phyloP scores from a whole-genome alignment of 2,329 filamentous ascomycete species.

The Bipolaris sorokiniana region DNA sequence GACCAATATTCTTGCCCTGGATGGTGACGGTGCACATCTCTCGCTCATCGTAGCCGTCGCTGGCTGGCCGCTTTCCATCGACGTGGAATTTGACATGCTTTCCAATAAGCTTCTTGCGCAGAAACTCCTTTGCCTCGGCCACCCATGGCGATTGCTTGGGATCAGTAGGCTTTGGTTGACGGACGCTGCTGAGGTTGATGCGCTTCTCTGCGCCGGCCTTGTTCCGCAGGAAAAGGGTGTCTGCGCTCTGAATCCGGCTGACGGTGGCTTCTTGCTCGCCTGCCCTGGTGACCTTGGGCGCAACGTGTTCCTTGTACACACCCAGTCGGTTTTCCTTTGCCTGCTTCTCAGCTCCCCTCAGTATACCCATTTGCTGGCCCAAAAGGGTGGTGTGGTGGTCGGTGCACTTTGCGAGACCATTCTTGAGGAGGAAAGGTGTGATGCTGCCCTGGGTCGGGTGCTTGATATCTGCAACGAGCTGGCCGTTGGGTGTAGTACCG shows the following conservation, averaged over 20 bases:
- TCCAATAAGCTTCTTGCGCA: slow-evolving; percentile 91
- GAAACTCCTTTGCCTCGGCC: slow-evolving; percentile 93
- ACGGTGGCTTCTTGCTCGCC: slow-evolving; percentile 81
- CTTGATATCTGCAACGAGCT: slow-evolving; percentile 84
- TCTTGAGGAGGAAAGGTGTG: slow-evolving; percentile 85
- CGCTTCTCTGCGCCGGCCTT: slow-evolving; percentile 87
- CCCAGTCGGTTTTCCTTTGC: slow-evolving; percentile 79
- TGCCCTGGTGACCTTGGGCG: slow-evolving; percentile 64
- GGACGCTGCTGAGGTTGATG: slow-evolving; percentile 88
- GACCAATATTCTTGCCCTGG: slow-evolving; percentile 84
- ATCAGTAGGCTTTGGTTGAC: slow-evolving; percentile 89
- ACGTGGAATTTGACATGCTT: slow-evolving; percentile 91
- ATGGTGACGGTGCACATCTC: slow-evolving; percentile 89
- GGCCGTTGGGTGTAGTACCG: slow-evolving; percentile 85
- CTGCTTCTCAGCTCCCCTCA: slow-evolving; percentile 84
- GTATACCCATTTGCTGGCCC: slow-evolving; percentile 82
- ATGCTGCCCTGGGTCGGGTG: slow-evolving; percentile 89
- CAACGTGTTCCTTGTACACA: slow-evolving; percentile 80
- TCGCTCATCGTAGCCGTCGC: slow-evolving; percentile 88
- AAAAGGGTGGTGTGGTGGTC: slow-evolving; percentile 96
- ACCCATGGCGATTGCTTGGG: slow-evolving; percentile 85
- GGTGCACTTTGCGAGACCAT: slow-evolving; percentile 88
- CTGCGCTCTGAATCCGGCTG: slow-evolving; percentile 82
- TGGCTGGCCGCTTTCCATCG: slow-evolving; percentile 88
- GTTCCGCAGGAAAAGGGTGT: slow-evolving; percentile 84